Base-by-base conservation (phyloP, 495 filamentous ascomycete species). In the Lepraria neglecta region DNA sequence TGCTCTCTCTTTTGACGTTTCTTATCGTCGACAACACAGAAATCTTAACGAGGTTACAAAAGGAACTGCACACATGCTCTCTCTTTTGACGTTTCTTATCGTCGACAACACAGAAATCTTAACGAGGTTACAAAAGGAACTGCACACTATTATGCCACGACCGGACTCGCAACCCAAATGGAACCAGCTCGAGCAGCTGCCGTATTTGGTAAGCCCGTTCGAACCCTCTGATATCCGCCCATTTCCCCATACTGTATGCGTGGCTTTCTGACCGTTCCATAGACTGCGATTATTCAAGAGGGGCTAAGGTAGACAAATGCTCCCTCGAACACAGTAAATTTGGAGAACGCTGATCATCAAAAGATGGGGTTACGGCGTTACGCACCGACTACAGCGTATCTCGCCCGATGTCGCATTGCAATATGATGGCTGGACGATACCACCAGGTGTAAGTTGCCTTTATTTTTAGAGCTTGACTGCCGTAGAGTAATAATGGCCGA, bases 171-270 rank as follows among this genome's bases (percentile, higher is more conserved):
- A 19, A 5, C 65, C 72, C 6, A 66, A 62, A 35, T 73, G 70
- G 74, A 60, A 61, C 7, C 59, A 71, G 24, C 72, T 78, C 0
- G 77, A 78, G 57, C 64, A 77, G 58, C 74, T 78, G 0, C 77
- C 80, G 2, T 82, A 80, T 61, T 60, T 68, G 40, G 35, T 38
- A 38, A 38, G 35, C 0, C 12, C 7, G 35, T 38, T 38, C 7
- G 7, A 38, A 38, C 9, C 7, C 35, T 38, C 7, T 12, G 35
- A 7, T 11, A 10, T 38, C 35, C 9, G 9, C 9, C 5, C 24
- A 24, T 38, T 38, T 38, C 1, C 35, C 35, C 6, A 38, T 11
- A 12, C 35, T 11, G 12, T 38, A 38, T 38, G 35, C 35, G 35
- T 38, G 35, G 9, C 7, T 10, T 38, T 38, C 35, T 38, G 35